Evolutionary conservation across 1,284 basidiomycete species (phyloP), one percentile per base, ranked within the genome.

Genomic region (Hymenochaete sp.): DNA sequence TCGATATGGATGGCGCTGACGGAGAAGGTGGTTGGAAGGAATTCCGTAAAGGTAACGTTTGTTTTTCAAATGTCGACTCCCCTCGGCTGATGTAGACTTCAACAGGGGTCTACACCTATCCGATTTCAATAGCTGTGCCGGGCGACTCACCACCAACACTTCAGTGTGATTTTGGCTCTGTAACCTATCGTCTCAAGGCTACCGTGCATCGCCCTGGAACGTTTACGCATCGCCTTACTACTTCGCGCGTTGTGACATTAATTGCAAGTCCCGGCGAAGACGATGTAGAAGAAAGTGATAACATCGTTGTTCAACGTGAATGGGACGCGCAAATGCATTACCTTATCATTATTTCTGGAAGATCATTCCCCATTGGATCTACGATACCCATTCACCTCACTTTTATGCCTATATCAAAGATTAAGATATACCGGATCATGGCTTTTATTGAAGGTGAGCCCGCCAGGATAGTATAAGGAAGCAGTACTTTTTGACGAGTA

Each of bases 251-350:
- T 42, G 82, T 98, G 11, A 71, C 71, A 0, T 74, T 96, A 38
- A 77, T 97, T 25, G 75, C 84, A 16, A 77, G 73, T 39, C 91
- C 90, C 0, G 75, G 73, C 11, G 83, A 87, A 48, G 87, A 89
- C 50, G 84, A 86, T 59, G 72, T 70, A 3, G 90, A 93, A 57
- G 86, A 86, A 52, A 76, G 71, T 3, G 89, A 89, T 57, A 79
- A 82, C 55, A 82, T 98, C 50, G 75, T 93, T 40, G 81, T 98
- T 10, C 88, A 96, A 60, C 71, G 91, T 19, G 81, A 86, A 55
- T 98, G 93, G 93, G 93, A 97, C 50, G 75, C 82, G 49, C 85
- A 96, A 59, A 69, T 98, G 58, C 82, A 90, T 53, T 93, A 90
- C 56, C 67, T 84, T 45, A 82, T 98, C 47, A 75, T 83, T 1